phyloP scores from a whole-genome alignment of 306 rosid species.

The Cyamopsis tetragonoloba region DNA sequence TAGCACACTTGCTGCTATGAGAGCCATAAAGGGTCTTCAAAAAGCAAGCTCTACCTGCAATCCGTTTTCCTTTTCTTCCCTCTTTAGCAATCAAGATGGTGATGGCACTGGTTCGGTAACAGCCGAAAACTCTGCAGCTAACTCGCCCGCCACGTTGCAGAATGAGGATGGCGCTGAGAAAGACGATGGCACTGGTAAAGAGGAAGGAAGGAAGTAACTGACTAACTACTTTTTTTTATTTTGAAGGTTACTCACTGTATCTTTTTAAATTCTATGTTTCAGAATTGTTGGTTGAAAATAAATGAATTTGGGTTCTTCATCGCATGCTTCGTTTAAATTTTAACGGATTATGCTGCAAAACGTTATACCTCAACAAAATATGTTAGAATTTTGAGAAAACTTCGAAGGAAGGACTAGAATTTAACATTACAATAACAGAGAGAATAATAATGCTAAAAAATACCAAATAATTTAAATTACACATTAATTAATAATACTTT shows the following conservation, averaged over 20 bases:
- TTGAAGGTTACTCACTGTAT: conserved; percentile 10
- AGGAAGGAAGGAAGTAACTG: too few relatives aligned
- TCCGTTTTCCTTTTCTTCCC: conserved; percentile 78
- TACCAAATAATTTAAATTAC: too few relatives aligned
- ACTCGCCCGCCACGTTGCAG: conserved; percentile 49
- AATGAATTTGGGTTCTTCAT: too few relatives aligned
- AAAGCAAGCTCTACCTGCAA: conserved; percentile 83
- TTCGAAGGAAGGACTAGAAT: too few relatives aligned
- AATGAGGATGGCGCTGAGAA: conserved; percentile 38
- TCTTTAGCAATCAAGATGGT: conserved; percentile 53
- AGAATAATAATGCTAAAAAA: too few relatives aligned
- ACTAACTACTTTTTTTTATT: conserved; percentile 9
- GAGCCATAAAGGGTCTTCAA: conserved; percentile 75
- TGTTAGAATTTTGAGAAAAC: too few relatives aligned
- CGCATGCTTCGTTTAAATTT: too few relatives aligned
- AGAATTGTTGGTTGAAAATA: conserved; percentile 26
- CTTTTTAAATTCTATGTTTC: conserved; percentile 25
- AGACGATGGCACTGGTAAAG: too few relatives aligned
- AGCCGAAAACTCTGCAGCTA: conserved; percentile 71
- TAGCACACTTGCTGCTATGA: conserved; percentile 89
- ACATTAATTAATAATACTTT: too few relatives aligned
- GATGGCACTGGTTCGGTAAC: conserved; percentile 74
- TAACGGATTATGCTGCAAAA: too few relatives aligned
- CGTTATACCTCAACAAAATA: too few relatives aligned
- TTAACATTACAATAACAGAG: too few relatives aligned